These are phyloP conservation scores for Hericium alpestre DNA, from an alignment of 768 basidiomycete species.

Conservation along the genomic window DNA sequence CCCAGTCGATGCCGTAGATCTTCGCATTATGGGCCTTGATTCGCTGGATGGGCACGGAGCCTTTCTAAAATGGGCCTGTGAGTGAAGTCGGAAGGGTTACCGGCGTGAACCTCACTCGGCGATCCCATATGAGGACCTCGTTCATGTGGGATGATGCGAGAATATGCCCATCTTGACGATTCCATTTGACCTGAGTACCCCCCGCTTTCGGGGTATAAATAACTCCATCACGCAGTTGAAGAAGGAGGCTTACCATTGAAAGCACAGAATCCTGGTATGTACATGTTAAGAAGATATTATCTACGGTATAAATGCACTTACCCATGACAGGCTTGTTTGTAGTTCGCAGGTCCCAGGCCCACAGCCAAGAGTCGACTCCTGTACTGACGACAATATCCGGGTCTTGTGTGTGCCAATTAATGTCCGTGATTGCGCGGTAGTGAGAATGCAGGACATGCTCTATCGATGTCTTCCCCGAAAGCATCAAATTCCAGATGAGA, in stretches of 20 bases:
- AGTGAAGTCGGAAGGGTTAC: background rate
- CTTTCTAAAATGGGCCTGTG: conserved; percentile 47
- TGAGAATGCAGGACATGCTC: conserved; percentile 81
- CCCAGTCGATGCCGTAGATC: conserved; percentile 98
- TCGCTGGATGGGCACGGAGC: conserved; percentile 65
- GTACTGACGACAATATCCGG: conserved; percentile 82
- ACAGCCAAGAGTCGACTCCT: conserved; percentile 88
- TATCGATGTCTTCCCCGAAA: conserved; percentile 67
- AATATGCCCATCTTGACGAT: conserved; percentile 73
- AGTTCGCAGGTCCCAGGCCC: conserved; percentile 80
- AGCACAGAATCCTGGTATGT: conserved; percentile 37
- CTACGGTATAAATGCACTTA: conserved; percentile 13
- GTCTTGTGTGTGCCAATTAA: conserved; percentile 90
- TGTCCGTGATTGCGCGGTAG: conserved; percentile 92
- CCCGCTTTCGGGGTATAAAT: conserved; percentile 37
- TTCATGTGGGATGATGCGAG: conserved; percentile 85
- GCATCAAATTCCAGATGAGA: conserved; percentile 88
- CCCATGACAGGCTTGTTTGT: conserved; percentile 56
- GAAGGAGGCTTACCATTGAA: conserved; percentile 35
- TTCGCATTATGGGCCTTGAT: conserved; percentile 81
- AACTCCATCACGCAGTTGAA: background rate
- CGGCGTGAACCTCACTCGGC: conserved; percentile 42
- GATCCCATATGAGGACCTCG: conserved; percentile 89
- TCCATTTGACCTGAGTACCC: conserved; percentile 98
- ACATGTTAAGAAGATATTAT: background rate